Evolutionary conservation across 2,329 filamentous ascomycete genomes (phyloP), one percentile per base, ranked within the genome.

Genomic region (Alternaria ventricosa): DNA sequence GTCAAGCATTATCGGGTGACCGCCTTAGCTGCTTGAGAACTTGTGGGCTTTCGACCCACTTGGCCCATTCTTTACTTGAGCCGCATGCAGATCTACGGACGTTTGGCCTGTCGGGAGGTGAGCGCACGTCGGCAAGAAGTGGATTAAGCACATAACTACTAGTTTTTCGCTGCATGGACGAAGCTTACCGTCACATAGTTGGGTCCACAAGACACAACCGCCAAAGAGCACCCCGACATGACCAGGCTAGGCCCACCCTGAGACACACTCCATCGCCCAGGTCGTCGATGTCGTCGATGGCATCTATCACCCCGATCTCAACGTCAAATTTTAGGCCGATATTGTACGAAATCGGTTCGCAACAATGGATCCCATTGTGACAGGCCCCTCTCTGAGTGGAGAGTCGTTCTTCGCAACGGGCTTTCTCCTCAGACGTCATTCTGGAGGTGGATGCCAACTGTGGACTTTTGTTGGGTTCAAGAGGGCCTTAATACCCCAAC

Each of bases 201-300:
- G 60, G 60, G 55, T 54, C 55, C 60, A 62, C 47, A 54, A 20
- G 59, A 41, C 45, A 27, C 25, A 51, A 30, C 28, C 49, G 43
- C 55, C 55, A 53, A 47, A 62, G 47, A 59, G 60, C 55, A 54
- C 47, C 47, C 8, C 13, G 30, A 49, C 27, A 15, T 18, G 46
- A 57, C 47, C 53, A 57, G 27, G 20, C 50, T 64, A 64, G 61
- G 57, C 36, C 61, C 61, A 64, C 61, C 56, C 36, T 28, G n/a
- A 53, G 20, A 51, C 43, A 57, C 28, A 30, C 54, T 51, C 12
- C 8, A 30, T 49, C 59, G 27, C 41, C 25, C 15, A 20, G 51
- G 25, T 55, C 8, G 59, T 64, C 61, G 61, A 64, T 56, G 25
- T 55, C 30, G 59, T 64, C 61, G 61, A 64, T 64, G 61, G 53